A percentile compares a stretch with the other conserved stretches of the same genome.
phyloP scores from a whole-genome alignment of 2,329 filamentous ascomycete species.

The Colletotrichum sp. region DNA sequence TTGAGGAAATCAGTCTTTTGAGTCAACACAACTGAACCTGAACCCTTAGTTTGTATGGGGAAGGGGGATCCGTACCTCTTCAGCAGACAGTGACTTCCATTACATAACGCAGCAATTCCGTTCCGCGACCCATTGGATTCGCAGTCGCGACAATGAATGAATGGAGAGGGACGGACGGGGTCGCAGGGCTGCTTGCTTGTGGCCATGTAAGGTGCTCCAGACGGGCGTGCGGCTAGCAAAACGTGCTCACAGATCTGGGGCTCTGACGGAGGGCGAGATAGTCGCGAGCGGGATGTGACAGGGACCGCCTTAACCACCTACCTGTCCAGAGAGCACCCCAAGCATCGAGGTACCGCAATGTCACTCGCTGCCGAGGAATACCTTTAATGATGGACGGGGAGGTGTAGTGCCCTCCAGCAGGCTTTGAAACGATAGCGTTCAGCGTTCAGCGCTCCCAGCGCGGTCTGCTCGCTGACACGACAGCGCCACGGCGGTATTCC shows the following conservation, averaged over 20 bases:
- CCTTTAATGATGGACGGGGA: too few species aligned
- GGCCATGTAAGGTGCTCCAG: neutral
- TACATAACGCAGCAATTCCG: neutral
- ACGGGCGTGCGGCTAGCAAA: slow-evolving; percentile 15
- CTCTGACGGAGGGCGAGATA: slow-evolving; percentile 12
- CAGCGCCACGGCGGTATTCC: neutral
- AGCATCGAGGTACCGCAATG: neutral
- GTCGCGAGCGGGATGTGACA: slow-evolving; percentile 10
- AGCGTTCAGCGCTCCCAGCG: neutral
- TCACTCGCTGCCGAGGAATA: neutral
- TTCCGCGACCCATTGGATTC: neutral
- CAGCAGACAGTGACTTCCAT: neutral
- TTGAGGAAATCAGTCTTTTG: neutral
- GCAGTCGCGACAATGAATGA: neutral
- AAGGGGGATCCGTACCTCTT: neutral
- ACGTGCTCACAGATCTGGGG: slow-evolving; percentile 18
- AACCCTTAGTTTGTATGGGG: neutral
- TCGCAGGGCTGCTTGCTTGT: neutral
- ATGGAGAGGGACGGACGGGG: neutral
- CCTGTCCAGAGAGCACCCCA: neutral
- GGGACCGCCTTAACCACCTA: neutral
- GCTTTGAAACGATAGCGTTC: neutral
- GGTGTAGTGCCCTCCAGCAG: neutral
- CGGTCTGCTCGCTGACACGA: neutral
- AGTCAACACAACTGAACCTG: neutral